Evolutionary conservation across 2,329 filamentous ascomycete genomes (phyloP), one percentile per base, ranked within the genome.

Genomic region (Bipolaris bicolor): DNA sequence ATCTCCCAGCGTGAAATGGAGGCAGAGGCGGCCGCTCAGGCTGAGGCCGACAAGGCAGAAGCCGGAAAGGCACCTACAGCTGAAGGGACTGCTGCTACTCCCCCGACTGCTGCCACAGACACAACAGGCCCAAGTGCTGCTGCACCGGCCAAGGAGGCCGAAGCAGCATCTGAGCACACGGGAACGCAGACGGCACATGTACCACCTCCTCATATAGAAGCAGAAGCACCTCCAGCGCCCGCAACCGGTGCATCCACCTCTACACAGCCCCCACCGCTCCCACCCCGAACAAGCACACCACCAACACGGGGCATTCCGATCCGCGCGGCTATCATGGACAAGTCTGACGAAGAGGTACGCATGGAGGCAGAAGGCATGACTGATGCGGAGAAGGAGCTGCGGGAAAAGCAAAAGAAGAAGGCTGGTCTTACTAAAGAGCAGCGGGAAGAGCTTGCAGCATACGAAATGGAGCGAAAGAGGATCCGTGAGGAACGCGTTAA

Each of bases 401-500:
- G 89, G 49, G 89, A 88, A 76, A 92, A 91, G 80, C 88, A 92
- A 76, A 95, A 96, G 84, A 96, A 94, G 82, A 96, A 95, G 83
- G 88, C 86, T 10, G 90, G 89, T 0, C 80, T 99, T 55, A 88
- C 87, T 58, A 96, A 95, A 79, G 95, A 98, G 77, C 95, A 99
- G 80, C 88, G 91, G 31, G 95, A 98, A 70, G 91, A 97, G 73
- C 84, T 99, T 31, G 88, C 88, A 3, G 93, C 91, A 3, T 94
- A 92, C 70, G 95, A 99, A 74, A 84, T 87, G 64, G 94, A 99
- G 81, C 88, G 95, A 20, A 87, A 88, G 59, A 86, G 84, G 66
- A 87, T 96, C 61, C 90, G 95, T 41, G 88, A 97, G 73, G 92
- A 99, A 78, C 91, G 95, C 60, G 91, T 99, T 24, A 87, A 92